These are phyloP conservation scores for Diaporthe aspalathi DNA, from an alignment of 2,329 filamentous ascomycete species.

Conservation along the genomic window DNA sequence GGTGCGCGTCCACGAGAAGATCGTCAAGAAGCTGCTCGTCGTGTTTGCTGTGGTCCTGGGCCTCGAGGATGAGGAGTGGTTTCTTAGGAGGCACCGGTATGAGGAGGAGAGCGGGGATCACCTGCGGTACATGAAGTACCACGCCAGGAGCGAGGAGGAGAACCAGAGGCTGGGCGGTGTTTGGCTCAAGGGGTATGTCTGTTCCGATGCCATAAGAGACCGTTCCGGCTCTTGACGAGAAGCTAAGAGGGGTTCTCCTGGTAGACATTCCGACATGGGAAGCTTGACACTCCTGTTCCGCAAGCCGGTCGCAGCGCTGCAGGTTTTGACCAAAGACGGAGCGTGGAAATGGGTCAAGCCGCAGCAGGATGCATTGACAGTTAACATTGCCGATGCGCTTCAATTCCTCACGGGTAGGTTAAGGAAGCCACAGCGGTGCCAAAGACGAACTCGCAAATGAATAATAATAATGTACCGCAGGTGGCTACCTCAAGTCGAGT, in stretches of 20 bases:
- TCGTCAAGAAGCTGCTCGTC: slow-evolving; percentile 64
- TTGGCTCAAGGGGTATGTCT: slow-evolving; percentile 48
- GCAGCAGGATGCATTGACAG: slow-evolving; percentile 54
- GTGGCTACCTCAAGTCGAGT: slow-evolving; percentile 51
- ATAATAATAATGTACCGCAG: slow-evolving; percentile 22
- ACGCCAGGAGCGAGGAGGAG: slow-evolving; percentile 56
- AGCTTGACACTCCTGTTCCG: slow-evolving; percentile 66
- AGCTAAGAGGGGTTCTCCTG: not conserved
- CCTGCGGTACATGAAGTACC: slow-evolving; percentile 70
- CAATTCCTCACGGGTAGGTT: slow-evolving; percentile 54
- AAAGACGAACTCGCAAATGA: no score
- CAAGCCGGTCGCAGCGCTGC: slow-evolving; percentile 65
- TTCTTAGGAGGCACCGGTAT: slow-evolving; percentile 66
- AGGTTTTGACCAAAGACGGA: slow-evolving; percentile 59
- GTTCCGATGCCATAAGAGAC: no score
- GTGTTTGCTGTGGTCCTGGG: slow-evolving; percentile 70
- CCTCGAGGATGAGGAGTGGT: slow-evolving; percentile 66
- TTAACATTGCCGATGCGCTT: slow-evolving; percentile 60
- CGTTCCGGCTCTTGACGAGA: no score
- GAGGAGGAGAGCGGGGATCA: slow-evolving; percentile 66
- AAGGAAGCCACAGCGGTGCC: no score
- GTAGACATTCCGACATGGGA: slow-evolving; percentile 62
- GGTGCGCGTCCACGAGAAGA: slow-evolving; percentile 53
- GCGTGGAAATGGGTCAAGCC: slow-evolving; percentile 47
- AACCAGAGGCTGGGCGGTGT: slow-evolving; percentile 47